Percentiles rank a stretch among this genome's conserved stretches.
phyloP scores from a whole-genome alignment of 805 yeast species.

The Starmerella ratchasimensis region DNA sequence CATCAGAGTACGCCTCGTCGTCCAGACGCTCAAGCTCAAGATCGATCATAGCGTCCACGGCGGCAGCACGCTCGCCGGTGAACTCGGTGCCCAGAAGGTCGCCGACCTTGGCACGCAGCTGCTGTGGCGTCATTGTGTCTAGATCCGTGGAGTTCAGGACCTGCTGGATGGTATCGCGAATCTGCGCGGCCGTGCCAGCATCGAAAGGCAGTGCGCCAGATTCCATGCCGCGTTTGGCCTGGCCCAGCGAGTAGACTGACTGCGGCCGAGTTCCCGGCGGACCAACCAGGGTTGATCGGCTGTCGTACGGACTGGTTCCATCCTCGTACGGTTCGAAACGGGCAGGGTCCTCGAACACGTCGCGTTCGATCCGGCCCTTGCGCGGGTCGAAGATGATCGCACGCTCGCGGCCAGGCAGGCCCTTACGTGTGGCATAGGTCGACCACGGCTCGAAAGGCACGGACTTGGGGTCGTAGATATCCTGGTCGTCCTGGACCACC shows the following conservation, averaged over 20 bases:
- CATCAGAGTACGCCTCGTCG: slow-evolving; percentile 1
- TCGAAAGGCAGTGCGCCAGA: slow-evolving; percentile 13
- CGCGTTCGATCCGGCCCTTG: slow-evolving; percentile 24
- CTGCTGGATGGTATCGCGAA: slow-evolving; percentile 23
- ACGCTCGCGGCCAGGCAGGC: slow-evolving; percentile 29
- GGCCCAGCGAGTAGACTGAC: slow-evolving; percentile 6
- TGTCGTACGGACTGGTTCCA: neutral
- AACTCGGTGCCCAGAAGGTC: slow-evolving; percentile 27
- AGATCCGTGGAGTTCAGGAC: slow-evolving; percentile 25
- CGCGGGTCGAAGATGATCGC: slow-evolving; percentile 26
- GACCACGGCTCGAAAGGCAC: slow-evolving; percentile 31
- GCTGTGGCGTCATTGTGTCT: slow-evolving; percentile 27
- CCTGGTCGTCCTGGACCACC: slow-evolving; percentile 26
- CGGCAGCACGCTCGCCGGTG: slow-evolving; percentile 22
- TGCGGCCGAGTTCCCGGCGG: neutral
- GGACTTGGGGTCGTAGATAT: slow-evolving; percentile 26
- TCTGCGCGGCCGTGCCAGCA: slow-evolving; percentile 21
- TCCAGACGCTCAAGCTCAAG: slow-evolving; percentile 28
- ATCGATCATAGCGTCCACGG: slow-evolving; percentile 27
- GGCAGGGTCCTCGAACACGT: slow-evolving; percentile 18
- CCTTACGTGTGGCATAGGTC: slow-evolving; percentile 27
- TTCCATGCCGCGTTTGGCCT: neutral
- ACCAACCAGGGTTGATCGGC: neutral
- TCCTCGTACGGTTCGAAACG: neutral
- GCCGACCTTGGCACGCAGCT: slow-evolving; percentile 27